phyloP scores from a whole-genome alignment of 305 asterid species.

The Fraxinus ornus region DNA sequence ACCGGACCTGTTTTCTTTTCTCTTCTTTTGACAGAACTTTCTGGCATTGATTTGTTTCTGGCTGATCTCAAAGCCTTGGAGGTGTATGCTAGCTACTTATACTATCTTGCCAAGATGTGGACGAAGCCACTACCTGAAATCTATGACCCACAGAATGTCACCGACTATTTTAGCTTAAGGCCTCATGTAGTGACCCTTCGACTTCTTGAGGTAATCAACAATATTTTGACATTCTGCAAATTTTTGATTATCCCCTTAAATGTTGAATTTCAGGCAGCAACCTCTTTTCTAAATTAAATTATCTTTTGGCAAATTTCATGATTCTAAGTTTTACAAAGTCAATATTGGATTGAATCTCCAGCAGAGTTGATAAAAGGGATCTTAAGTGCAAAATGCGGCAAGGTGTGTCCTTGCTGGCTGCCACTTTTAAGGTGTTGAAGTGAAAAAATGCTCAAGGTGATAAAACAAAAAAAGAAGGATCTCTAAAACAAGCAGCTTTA shows the following conservation, averaged over 20 bases:
- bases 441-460: background rate
- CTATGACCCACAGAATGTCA: constrained; percentile 68
- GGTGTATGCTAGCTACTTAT: constrained; percentile 64
- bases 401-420: background rate
- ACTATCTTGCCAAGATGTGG: constrained; percentile 73
- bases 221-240: constrained; percentile 1
- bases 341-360: background rate
- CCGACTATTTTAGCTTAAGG: constrained; percentile 75
- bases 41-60: constrained; percentile 70
- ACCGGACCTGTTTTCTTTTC: constrained; percentile 15
- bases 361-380: background rate
- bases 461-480: background rate
- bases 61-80: constrained; percentile 88
- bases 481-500: background rate
- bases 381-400: background rate
- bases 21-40: constrained; percentile 57
- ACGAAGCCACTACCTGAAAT: constrained; percentile 87
- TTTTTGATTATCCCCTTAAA: background rate
- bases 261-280: background rate
- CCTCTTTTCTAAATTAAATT: background rate
- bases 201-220: constrained; percentile 66
- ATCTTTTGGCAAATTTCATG: background rate
- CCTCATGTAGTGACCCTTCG: constrained; percentile 88
- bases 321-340: background rate
- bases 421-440: background rate